phyloP scores from a whole-genome alignment of 305 asterid species.

The Andrographis paniculata region DNA sequence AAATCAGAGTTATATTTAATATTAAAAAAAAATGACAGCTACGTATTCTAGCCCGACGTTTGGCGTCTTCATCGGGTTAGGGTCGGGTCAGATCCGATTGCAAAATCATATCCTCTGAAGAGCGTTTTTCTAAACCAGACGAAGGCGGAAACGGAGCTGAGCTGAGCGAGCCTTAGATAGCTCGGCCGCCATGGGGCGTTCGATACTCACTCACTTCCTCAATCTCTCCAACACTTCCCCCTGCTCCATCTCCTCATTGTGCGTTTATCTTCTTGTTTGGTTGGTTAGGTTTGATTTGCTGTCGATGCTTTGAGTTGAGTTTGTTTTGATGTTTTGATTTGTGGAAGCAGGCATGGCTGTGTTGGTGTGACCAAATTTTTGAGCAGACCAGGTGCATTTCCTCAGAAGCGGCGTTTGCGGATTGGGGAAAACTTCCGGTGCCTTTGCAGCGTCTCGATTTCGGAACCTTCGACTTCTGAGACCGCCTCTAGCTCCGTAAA shows the following conservation, averaged over 20 bases:
- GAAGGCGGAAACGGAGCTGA: slow-evolving; percentile 9
- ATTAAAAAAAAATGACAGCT: no score
- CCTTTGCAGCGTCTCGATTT: slow-evolving; percentile 43
- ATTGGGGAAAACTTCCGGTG: slow-evolving; percentile 34
- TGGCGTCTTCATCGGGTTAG: not conserved
- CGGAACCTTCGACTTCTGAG: slow-evolving; percentile 52
- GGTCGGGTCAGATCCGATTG: slow-evolving; percentile 2
- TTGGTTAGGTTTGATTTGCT: not conserved
- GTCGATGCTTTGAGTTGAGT: not conserved
- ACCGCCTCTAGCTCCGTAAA: slow-evolving; percentile 39
- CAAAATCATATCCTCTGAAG: slow-evolving; percentile 9
- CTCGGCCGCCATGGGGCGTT: slow-evolving; percentile 49
- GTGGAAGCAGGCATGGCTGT: slow-evolving; percentile 32
- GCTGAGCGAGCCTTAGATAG: not conserved
- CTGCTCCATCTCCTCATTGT: slow-evolving; percentile 45
- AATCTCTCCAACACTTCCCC: slow-evolving; percentile 44
- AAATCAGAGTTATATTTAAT: no score
- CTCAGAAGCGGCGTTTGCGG: slow-evolving; percentile 20
- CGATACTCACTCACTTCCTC: slow-evolving; percentile 52
- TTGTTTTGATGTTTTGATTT: not conserved
- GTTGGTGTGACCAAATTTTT: slow-evolving; percentile 27
- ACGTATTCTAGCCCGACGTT: no score
- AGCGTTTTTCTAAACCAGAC: not conserved
- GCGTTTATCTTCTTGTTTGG: slow-evolving; percentile 9
- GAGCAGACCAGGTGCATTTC: slow-evolving; percentile 25